Conservation (phyloP, 2,329 filamentous ascomycete genomes). For the Fusarium sp. region DNA sequence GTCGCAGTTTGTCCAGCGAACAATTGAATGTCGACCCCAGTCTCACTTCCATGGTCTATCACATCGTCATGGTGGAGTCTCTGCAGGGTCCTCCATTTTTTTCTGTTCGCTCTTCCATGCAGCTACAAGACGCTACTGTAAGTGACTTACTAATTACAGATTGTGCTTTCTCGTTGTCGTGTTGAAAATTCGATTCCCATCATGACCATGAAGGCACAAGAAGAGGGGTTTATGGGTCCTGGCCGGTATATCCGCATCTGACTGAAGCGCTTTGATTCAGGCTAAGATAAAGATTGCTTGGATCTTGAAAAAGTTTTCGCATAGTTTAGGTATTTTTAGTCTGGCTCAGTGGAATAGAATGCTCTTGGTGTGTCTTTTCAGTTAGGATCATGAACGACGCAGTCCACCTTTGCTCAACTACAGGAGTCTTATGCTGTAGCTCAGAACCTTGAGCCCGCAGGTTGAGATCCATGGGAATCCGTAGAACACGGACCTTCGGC, state of each 20-base stretch:
- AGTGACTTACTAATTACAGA: constrained; percentile 24
- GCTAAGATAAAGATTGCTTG: neutral
- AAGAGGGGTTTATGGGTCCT: constrained; percentile 14
- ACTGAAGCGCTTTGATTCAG: neutral
- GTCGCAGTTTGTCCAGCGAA: constrained; percentile 4
- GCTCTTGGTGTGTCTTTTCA: neutral
- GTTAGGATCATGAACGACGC: neutral
- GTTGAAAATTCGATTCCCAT: constrained; percentile 15
- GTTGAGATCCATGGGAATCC: neutral
- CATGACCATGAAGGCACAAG: neutral
- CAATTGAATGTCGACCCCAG: neutral
- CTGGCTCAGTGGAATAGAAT: neutral
- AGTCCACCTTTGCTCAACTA: neutral
- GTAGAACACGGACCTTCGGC: neutral
- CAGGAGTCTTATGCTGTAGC: neutral
- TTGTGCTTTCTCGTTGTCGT: constrained; percentile 19
- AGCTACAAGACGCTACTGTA: constrained; percentile 18
- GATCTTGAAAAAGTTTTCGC: neutral
- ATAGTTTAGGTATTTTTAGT: neutral
- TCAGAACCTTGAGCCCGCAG: neutral
- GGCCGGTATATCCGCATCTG: constrained; percentile 1
- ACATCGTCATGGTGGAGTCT: constrained; percentile 36
- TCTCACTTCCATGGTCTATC: constrained; percentile 1
- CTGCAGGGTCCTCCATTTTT: constrained; percentile 36
- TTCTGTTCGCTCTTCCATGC: constrained; percentile 21